Conservation (phyloP, 1,284 basidiomycete species). For the Fistulina hepatica region DNA sequence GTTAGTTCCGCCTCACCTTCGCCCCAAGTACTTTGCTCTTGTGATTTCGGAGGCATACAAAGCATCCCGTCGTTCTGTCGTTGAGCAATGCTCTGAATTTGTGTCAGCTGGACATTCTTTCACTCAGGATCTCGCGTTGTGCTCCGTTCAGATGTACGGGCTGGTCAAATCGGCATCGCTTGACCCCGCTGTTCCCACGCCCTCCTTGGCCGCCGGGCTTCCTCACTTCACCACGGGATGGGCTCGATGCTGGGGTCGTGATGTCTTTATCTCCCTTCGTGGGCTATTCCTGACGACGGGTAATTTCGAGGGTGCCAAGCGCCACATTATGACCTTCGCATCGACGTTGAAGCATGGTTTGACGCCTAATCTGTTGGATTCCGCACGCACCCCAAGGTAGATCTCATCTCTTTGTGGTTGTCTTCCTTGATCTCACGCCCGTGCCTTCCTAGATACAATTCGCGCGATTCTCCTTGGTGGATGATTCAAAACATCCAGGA, state of each 20-base stretch:
- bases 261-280: constrained; percentile 89
- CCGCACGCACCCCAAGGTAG: constrained; percentile 70
- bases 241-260: constrained; percentile 95
- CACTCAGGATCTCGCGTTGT: constrained; percentile 80
- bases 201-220: constrained; percentile 86
- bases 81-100: constrained; percentile 84
- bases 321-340: constrained; percentile 83
- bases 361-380: constrained; percentile 90
- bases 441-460: constrained; percentile 70
- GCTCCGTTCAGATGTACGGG: constrained; percentile 88
- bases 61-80: constrained; percentile 65
- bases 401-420: constrained; percentile 20
- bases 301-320: constrained; percentile 74
- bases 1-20: constrained; percentile 71
- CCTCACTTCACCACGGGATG: constrained; percentile 87
- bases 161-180: constrained; percentile 81
- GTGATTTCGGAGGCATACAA: constrained; percentile 87
- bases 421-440: constrained; percentile 7
- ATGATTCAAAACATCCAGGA: constrained; percentile 98
- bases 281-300: constrained; percentile 90
- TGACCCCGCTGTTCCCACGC: constrained; percentile 54
- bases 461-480: constrained; percentile 93
- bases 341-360: constrained; percentile 82
- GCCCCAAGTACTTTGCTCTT: constrained; percentile 90
- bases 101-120: constrained; percentile 77